Evolutionary conservation across 352 stramenopile species (phyloP), one percentile per base, ranked within the genome.

Genomic region (Pythium rishiriense): DNA sequence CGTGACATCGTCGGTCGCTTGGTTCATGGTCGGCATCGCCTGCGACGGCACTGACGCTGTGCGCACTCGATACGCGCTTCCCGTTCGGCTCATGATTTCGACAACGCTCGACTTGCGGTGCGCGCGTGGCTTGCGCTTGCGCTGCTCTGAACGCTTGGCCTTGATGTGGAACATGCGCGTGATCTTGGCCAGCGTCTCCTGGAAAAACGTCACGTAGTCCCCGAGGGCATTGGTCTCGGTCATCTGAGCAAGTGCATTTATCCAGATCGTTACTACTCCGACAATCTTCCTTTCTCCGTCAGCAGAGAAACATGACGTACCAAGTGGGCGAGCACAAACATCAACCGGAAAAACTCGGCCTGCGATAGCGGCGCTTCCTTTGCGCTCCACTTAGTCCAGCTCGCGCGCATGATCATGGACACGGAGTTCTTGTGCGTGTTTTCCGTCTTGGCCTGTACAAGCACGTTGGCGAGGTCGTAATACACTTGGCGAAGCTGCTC

Each of bases 401-500:
- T 75, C 11, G 73, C 65, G 12, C 79, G 78, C 70, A 93, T 62
- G 55, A 93, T 82, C 73, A 91, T 91, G 4, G 79, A 88, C 19
- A 93, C 81, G 1, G 81, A 85, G 62, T 91, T 91, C 64, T 91
- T 90, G 64, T 91, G 80, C 6, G 85, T 78, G 6, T 72, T 91
- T 66, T 91, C 77, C 6, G 83, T 91, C 63, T 91, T 91, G 33
- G 81, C 81, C 48, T 91, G 77, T 5, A 93, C 78, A 3, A 93
- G 66, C 31, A 93, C 78, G 45, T 83, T 83, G 0, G 83, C 84
- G 3, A 93, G 70, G 51, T 90, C 85, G 47, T 89, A 83, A 48
- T 89, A 91, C 25, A 91, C 70, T 28, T 54, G 75, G 11, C 79
- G 79, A 5, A 95, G 72, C 80, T 90, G 65, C 25, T 90, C 73